phyloP scores from a whole-genome alignment of 139 green algal genomes.

The Chlamydomonas sp. region DNA sequence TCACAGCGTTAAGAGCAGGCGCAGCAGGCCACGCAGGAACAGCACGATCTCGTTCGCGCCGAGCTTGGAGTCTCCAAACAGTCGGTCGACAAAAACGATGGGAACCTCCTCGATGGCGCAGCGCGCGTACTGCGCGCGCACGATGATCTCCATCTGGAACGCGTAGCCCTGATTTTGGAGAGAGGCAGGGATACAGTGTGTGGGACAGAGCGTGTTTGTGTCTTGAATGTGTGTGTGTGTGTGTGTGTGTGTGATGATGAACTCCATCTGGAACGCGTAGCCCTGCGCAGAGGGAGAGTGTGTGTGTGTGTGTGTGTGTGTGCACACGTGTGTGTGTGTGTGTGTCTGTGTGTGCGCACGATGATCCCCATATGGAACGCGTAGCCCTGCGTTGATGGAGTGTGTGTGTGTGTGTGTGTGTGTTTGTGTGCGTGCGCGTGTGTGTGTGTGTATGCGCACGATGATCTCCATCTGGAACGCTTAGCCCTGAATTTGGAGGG shows the following conservation, averaged over 20 bases:
- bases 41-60: conserved; percentile 75
- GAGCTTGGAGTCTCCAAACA: conserved; percentile 92
- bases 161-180: conserved; percentile 67
- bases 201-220: no score
- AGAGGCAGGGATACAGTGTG: background rate
- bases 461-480: conserved; percentile 98
- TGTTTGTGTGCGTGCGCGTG: no score
- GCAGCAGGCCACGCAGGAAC: conserved; percentile 78
- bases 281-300: no score
- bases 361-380: no score
- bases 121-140: conserved; percentile 56
- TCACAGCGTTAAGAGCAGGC: conserved; percentile 82
- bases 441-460: conserved; percentile 70
- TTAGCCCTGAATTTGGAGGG: conserved; percentile 55
- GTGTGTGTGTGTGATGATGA: no score
- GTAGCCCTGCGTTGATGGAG: no score
- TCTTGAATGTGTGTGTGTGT: no score
- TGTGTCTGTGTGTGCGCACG: no score
- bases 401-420: no score
- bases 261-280: no score
- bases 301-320: no score
- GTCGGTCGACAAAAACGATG: conserved; percentile 96
- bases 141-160: conserved; percentile 98
- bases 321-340: no score
- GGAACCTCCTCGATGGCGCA: conserved; percentile 77